Evolutionary conservation across 2,329 filamentous ascomycete genomes (phyloP), one percentile per base, ranked within the genome.

Genomic region (Pseudopyrenochaeta lycopersici): DNA sequence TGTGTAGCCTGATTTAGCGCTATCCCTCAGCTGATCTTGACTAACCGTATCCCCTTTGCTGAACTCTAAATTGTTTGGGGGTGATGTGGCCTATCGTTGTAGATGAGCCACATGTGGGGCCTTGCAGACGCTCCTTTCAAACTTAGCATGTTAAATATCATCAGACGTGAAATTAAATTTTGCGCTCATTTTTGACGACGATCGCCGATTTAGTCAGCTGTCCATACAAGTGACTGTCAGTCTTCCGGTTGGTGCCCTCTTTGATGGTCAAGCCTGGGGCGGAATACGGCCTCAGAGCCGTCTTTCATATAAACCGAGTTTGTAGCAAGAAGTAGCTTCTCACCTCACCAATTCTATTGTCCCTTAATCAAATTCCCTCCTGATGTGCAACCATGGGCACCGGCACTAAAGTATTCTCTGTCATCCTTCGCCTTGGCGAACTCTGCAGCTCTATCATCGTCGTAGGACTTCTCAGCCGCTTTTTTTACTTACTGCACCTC

Each of bases 391-490:
- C 39, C 23, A 57, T 57, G 54, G 54, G 54, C 17, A 53, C 54
- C n/a, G 49, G 54, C 12, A 42, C 45, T 27, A 57, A 53, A 41
- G 36, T 50, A 4, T 10, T 35, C 20, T 57, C 54, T 31, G 54
- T 57, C 14, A 32, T 57, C 35, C 30, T 57, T 43, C 54, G 54
- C 36, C 27, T 52, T 44, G 17, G 33, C 49, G 49, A 42, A 53
- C 23, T 57, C 4, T 49, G 39, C 45, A 53, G 49, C 29, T 11
- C 49, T 23, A 29, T 47, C 29, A 57, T 57, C 18, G 49, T 57
- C 18, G 54, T 57, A 39, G 45, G 40, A 31, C 49, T 53, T 36
- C 27, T 57, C 12, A 29, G 54, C 21, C 54, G 54, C 46, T 57
- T 57, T 35, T 53, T 57, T 18, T 53, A 57, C 38, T 21, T 50